Conservation (phyloP, 163 green algal genomes). For the Picocystis sp. region DNA sequence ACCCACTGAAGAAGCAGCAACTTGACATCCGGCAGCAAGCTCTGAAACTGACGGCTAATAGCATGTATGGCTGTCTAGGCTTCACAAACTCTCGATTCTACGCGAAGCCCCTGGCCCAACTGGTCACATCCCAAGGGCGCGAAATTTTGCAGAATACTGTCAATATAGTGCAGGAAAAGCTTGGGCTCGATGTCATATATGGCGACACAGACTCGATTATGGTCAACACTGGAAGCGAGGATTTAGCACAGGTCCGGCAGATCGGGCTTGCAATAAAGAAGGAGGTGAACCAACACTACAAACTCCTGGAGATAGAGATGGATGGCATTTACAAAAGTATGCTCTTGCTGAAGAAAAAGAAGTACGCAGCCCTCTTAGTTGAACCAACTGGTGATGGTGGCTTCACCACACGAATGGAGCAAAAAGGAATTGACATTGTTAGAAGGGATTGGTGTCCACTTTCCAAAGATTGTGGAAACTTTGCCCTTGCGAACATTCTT, state of each 20-base stretch:
- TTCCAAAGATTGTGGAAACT: constrained; percentile 70
- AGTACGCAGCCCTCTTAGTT: constrained; percentile 92
- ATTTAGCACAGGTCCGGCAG: constrained; percentile 27
- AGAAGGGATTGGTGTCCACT: constrained; percentile 88
- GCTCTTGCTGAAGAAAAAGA: constrained; percentile 99
- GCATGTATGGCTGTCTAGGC: constrained; percentile 90
- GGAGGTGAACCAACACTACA: constrained; percentile 55
- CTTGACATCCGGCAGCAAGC: constrained; percentile 85
- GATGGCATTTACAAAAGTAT: constrained; percentile 88
- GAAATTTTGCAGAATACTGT: constrained; percentile 89
- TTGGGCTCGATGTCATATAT: constrained; percentile 80
- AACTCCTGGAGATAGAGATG: constrained; percentile 90
- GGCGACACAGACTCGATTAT: constrained; percentile 98
- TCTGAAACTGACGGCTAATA: constrained; percentile 97
- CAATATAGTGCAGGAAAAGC: constrained; percentile 64
- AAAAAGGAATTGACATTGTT: constrained; percentile 96
- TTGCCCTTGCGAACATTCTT: constrained; percentile 67
- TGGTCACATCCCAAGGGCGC: constrained; percentile 77
- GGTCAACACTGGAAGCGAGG: constrained; percentile 59
- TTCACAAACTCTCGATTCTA: constrained; percentile 86
- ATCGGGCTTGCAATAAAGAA: constrained; percentile 21
- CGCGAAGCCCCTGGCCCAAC: constrained; percentile 76
- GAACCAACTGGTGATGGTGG: constrained; percentile 22
- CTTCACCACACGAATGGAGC: constrained; percentile 40
- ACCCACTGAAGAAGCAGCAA: constrained; percentile 53